phyloP scores from a whole-genome alignment of 352 stramenopile species.

The Phytophthora macrochlamydospora region DNA sequence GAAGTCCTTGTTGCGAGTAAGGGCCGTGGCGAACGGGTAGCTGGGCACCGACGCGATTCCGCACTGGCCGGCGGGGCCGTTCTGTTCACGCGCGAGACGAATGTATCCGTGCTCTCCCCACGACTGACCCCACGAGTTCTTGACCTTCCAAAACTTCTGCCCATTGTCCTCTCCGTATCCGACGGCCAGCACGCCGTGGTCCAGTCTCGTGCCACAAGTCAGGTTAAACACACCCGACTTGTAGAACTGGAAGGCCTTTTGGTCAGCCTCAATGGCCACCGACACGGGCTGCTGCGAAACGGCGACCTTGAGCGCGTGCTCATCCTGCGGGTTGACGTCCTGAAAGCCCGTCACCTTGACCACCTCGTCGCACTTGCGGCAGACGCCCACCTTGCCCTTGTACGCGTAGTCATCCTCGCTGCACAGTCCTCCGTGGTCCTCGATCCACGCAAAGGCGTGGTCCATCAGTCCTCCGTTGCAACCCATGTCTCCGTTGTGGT shows the following conservation, averaged over 20 bases:
- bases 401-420: slow-evolving; percentile 97
- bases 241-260: slow-evolving; percentile 85
- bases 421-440: slow-evolving; percentile 91
- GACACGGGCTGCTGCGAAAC: slow-evolving; percentile 86
- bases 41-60: slow-evolving; percentile 91
- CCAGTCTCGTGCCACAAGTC: slow-evolving; percentile 67
- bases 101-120: slow-evolving; percentile 93
- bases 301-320: slow-evolving; percentile 86
- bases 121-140: slow-evolving; percentile 92
- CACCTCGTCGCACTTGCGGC: slow-evolving; percentile 82
- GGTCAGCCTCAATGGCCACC: slow-evolving; percentile 87
- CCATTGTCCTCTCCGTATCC: slow-evolving; percentile 91
- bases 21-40: slow-evolving; percentile 59
- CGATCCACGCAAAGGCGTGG: slow-evolving; percentile 96
- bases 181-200: slow-evolving; percentile 94
- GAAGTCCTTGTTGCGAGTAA: slow-evolving; percentile 20
- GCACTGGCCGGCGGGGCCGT: slow-evolving; percentile 94
- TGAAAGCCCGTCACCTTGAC: slow-evolving; percentile 85
- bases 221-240: slow-evolving; percentile 73
- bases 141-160: slow-evolving; percentile 94
- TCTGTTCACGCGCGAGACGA: slow-evolving; percentile 75
- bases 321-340: slow-evolving; percentile 74
- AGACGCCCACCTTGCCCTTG: slow-evolving; percentile 69
- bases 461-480: slow-evolving; percentile 98
- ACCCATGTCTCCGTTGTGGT: slow-evolving; percentile 94